These are phyloP conservation scores for Xylaria sp. DNA, from an alignment of 2,329 filamentous ascomycete genomes.

Conservation along the genomic window DNA sequence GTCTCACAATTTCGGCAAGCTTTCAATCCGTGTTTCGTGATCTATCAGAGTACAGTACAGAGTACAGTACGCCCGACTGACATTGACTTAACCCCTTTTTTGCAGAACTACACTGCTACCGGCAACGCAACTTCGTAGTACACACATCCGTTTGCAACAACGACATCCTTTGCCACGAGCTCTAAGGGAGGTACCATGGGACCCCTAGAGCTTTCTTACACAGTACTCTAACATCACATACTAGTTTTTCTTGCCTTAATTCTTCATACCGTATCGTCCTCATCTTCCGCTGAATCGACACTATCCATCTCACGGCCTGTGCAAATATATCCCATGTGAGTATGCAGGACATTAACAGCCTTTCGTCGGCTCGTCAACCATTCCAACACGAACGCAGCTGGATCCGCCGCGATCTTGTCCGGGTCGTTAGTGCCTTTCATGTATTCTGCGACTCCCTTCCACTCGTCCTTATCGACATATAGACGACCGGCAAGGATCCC, in stretches of 20 bases:
- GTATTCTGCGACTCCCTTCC: slow-evolving; percentile 37
- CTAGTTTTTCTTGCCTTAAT: neutral
- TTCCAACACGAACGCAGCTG: slow-evolving; percentile 63
- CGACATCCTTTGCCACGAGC: too few relatives aligned
- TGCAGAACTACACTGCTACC: too few relatives aligned
- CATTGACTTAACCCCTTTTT: too few relatives aligned
- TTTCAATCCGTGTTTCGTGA: too few relatives aligned
- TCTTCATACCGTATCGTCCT: neutral
- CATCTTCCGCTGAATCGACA: neutral
- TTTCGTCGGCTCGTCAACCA: slow-evolving; percentile 66
- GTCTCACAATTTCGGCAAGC: neutral
- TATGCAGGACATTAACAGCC: slow-evolving; percentile 67
- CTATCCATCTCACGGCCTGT: slow-evolving; percentile 52
- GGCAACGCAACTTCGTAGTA: too few relatives aligned
- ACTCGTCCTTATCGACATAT: slow-evolving; percentile 66
- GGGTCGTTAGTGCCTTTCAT: slow-evolving; percentile 7
- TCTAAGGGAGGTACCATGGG: too few relatives aligned
- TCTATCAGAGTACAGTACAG: too few relatives aligned
- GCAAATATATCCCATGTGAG: slow-evolving; percentile 68
- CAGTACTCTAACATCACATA: too few relatives aligned
- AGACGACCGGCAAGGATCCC: slow-evolving; percentile 70
- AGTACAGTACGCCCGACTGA: too few relatives aligned
- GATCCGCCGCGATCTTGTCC: slow-evolving; percentile 42
- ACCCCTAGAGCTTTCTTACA: too few relatives aligned
- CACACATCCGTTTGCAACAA: too few relatives aligned